phyloP scores from a whole-genome alignment of 202 grass and related monocot genomes.

The Dendrocalamus latiflorus region DNA sequence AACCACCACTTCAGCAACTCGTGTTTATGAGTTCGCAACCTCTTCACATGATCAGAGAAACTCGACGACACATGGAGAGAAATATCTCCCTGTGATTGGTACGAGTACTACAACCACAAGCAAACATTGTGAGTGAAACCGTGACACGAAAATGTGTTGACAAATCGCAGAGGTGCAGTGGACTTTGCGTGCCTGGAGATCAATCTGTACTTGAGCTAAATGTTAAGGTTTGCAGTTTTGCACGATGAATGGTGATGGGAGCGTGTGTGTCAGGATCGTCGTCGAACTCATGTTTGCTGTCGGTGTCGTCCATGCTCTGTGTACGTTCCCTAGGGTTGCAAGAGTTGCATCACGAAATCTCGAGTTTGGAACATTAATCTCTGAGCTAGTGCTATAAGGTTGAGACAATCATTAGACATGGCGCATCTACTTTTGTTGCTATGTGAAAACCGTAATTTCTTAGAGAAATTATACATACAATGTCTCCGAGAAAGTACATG shows the following conservation, averaged over 20 bases:
- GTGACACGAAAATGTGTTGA: conserved; percentile 9
- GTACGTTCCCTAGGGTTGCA: background rate
- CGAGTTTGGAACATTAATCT: background rate
- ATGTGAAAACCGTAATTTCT: background rate
- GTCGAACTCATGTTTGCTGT: background rate
- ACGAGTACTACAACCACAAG: background rate
- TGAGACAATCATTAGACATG: background rate
- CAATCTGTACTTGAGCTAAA: background rate
- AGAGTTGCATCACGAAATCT: background rate
- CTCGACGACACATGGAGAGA: background rate
- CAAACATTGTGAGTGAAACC: background rate
- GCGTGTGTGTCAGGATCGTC: background rate
- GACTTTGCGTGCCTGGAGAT: background rate
- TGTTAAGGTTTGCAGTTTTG: background rate
- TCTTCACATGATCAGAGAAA: background rate
- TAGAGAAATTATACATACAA: background rate
- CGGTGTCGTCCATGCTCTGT: background rate
- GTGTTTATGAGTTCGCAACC: background rate
- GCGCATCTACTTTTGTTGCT: background rate
- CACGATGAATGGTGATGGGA: background rate
- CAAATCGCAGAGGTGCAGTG: background rate
- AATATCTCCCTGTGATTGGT: background rate
- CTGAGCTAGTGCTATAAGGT: background rate
- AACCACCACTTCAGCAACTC: conserved; percentile 1
- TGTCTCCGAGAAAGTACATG: background rate